phyloP scores from a whole-genome alignment of 2,329 filamentous ascomycete species.

The Fusarium scirpi region DNA sequence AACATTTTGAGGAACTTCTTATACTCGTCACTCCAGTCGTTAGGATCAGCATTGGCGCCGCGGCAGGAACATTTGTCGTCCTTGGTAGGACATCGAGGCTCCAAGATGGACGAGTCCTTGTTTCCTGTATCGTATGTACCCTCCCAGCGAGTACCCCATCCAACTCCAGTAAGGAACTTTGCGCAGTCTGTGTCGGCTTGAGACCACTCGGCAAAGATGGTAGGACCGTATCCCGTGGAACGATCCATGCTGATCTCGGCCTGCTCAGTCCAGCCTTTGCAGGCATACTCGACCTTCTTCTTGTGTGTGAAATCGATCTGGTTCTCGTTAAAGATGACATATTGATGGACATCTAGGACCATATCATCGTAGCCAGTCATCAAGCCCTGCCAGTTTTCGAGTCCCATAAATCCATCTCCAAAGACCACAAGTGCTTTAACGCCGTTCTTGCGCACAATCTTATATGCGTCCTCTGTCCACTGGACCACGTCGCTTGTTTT shows the following conservation, averaged over 20 bases:
- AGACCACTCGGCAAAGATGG: slow-evolving; percentile 95
- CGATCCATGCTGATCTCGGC: slow-evolving; percentile 78
- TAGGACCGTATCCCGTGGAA: slow-evolving; percentile 87
- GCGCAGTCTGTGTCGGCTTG: slow-evolving; percentile 98
- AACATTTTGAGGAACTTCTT: slow-evolving; percentile 90
- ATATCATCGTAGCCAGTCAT: slow-evolving; percentile 78
- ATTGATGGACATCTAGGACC: slow-evolving; percentile 97
- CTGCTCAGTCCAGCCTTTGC: slow-evolving; percentile 86
- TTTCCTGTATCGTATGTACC: slow-evolving; percentile 83
- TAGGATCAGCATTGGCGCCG: slow-evolving; percentile 78
- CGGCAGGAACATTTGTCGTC: slow-evolving; percentile 77
- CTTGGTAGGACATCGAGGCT: slow-evolving; percentile 78
- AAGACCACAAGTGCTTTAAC: slow-evolving; percentile 81
- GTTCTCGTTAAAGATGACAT: slow-evolving; percentile 95
- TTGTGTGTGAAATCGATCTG: slow-evolving; percentile 86
- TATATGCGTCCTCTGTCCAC: slow-evolving; percentile 83
- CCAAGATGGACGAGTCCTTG: slow-evolving; percentile 69
- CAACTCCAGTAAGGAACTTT: slow-evolving; percentile 87
- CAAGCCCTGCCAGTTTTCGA: slow-evolving; percentile 89
- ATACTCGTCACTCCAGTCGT: slow-evolving; percentile 76
- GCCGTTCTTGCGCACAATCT: slow-evolving; percentile 80
- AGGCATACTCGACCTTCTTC: slow-evolving; percentile 88
- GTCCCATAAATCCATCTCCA: slow-evolving; percentile 93
- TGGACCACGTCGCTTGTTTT: slow-evolving; percentile 73
- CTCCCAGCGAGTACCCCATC: slow-evolving; percentile 89